These are phyloP conservation scores for Prototheca cutis DNA, from an alignment of 163 green algal genomes.

Conservation along the genomic window DNA sequence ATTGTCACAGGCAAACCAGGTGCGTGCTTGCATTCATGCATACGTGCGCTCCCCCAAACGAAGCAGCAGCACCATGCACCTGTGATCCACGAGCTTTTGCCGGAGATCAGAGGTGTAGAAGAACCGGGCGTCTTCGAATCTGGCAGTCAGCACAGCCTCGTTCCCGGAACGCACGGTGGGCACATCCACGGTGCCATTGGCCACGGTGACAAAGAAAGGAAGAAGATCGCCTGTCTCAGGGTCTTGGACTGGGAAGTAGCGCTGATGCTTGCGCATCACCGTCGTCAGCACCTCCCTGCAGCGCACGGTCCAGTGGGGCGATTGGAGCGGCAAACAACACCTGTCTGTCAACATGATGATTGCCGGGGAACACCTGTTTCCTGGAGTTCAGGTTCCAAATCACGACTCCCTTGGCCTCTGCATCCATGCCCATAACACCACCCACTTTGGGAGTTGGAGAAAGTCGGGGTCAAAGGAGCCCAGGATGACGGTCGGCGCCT, in stretches of 20 bases:
- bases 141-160: conserved; percentile 77
- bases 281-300: conserved; percentile 84
- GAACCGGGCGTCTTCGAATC: conserved; percentile 94
- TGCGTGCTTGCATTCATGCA: not conserved
- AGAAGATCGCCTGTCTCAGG: conserved; percentile 46
- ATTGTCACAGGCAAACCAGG: too few relatives aligned
- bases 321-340: too few relatives aligned
- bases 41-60: not conserved
- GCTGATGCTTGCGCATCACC: conserved; percentile 99
- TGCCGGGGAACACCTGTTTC: too few relatives aligned
- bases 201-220: conserved; percentile 85
- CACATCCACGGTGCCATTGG: conserved; percentile 78
- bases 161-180: conserved; percentile 45
- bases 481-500: conserved; percentile 70
- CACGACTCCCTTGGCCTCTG: too few relatives aligned
- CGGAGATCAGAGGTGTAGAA: conserved; percentile 88
- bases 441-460: conserved; percentile 59
- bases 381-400: too few relatives aligned
- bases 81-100: conserved; percentile 44
- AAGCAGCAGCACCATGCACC: not conserved
- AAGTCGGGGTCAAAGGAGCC: conserved; percentile 78
- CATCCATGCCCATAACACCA: too few relatives aligned
- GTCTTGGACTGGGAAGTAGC: conserved; percentile 92
- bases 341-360: too few relatives aligned
- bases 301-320: too few relatives aligned